A percentile compares a stretch with the other conserved stretches of the same genome.
phyloP scores from a whole-genome alignment of 1,284 basidiomycete genomes.

The Microbotryomycetes sp. region DNA sequence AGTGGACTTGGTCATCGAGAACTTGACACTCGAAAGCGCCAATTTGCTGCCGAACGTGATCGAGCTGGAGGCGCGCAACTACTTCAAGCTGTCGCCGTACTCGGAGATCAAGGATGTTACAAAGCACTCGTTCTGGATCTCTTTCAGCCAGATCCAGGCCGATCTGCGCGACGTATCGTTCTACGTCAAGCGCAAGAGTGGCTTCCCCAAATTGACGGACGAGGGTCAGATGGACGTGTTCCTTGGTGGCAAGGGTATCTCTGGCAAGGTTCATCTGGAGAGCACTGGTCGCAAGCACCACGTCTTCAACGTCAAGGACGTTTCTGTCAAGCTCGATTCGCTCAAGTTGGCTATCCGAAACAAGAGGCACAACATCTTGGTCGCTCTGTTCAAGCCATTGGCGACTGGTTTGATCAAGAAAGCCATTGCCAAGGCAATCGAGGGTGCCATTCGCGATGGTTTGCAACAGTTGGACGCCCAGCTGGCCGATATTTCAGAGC shows the following conservation, averaged over 20 bases:
- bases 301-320: conserved; percentile 70
- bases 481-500: conserved; percentile 67
- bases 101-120: conserved; percentile 44
- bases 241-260: conserved; percentile 61
- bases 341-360: conserved; percentile 88
- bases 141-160: conserved; percentile 80
- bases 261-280: conserved; percentile 49
- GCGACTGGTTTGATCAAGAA: conserved; percentile 78
- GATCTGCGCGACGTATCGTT: conserved; percentile 89
- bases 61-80: conserved; percentile 73
- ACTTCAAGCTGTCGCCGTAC: conserved; percentile 74
- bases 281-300: conserved; percentile 41
- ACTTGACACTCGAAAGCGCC: conserved; percentile 76
- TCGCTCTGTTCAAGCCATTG: conserved; percentile 47
- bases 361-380: conserved; percentile 57
- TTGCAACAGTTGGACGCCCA: conserved; percentile 82
- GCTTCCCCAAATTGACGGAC: conserved; percentile 73
- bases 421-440: conserved; percentile 77
- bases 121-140: conserved; percentile 45
- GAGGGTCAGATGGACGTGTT: conserved; percentile 87
- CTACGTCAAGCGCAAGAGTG: conserved; percentile 48
- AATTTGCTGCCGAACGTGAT: conserved; percentile 72
- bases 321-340: conserved; percentile 64
- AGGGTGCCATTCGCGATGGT: conserved; percentile 65
- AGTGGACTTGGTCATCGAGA: conserved; percentile 87